Percentiles rank a stretch among this genome's conserved stretches.
Evolutionary conservation across 768 basidiomycete genomes (phyloP).

Genomic region (Baorangia bicolor): DNA sequence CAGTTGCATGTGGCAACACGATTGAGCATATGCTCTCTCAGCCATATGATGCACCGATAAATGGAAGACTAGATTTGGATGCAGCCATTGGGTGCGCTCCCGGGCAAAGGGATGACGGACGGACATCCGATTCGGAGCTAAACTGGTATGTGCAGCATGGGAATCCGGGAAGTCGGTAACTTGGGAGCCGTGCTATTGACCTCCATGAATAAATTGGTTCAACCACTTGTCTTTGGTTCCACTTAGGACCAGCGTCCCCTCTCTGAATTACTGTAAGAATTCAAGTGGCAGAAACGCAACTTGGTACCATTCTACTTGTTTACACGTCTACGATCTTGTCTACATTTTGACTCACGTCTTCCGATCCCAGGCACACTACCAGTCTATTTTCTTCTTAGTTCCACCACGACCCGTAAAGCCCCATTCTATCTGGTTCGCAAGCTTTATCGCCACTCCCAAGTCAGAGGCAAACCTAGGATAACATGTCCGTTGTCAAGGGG

Average conservation of each 20-base stretch:
- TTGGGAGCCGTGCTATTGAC: too few relatives aligned
- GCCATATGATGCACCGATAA: not conserved
- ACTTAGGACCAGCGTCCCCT: too few relatives aligned
- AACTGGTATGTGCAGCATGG: too few relatives aligned
- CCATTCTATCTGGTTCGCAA: constrained; percentile 59
- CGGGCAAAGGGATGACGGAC: not conserved
- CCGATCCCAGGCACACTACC: constrained; percentile 9
- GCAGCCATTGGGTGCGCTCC: too few relatives aligned
- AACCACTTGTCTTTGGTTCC: too few relatives aligned
- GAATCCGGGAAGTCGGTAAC: too few relatives aligned
- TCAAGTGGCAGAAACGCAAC: not conserved
- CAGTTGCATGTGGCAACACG: not conserved
- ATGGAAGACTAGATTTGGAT: too few relatives aligned
- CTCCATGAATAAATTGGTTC: too few relatives aligned
- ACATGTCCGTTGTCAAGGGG: not conserved
- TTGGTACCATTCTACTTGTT: not conserved
- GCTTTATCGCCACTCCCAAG: constrained; percentile 45
- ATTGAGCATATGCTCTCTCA: not conserved
- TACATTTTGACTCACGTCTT: not conserved
- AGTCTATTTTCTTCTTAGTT: constrained; percentile 3
- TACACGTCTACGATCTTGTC: not conserved
- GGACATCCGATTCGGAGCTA: not conserved
- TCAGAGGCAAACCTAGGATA: constrained; percentile 48
- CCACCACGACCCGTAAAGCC: constrained; percentile 41
- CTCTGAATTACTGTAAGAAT: not conserved